Conservation (phyloP, 495 filamentous ascomycete genomes). For the Penicillium ucsense region DNA sequence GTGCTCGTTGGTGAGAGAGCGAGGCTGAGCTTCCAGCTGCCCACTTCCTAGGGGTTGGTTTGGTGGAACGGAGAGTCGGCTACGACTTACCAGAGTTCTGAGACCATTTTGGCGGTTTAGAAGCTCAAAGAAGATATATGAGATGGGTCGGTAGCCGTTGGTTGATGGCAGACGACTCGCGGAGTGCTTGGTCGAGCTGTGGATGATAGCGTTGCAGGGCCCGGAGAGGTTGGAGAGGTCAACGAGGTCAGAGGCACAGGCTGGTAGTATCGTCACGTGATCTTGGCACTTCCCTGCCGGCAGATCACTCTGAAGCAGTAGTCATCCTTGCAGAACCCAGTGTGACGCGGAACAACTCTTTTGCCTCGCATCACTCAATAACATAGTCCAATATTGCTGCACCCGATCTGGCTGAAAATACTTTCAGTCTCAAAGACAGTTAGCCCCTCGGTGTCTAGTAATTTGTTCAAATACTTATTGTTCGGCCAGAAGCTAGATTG, state of each 20-base stretch:
- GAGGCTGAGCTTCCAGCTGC: slow-evolving; percentile 19
- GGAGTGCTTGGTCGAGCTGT: slow-evolving; percentile 15
- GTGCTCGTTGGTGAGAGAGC: slow-evolving; percentile 4
- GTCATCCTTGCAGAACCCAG: too few species aligned
- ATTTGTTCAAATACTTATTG: too few species aligned
- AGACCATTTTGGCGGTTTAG: slow-evolving; percentile 42
- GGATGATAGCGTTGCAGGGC: slow-evolving; percentile 20
- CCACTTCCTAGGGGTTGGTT: slow-evolving; percentile 11
- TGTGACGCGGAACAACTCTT: too few species aligned
- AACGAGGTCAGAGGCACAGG: slow-evolving; percentile 35
- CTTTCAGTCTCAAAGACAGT: too few species aligned
- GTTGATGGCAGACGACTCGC: slow-evolving; percentile 13
- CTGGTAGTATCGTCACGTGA: slow-evolving; percentile 27
- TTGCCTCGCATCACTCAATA: too few species aligned
- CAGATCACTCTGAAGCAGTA: background rate
- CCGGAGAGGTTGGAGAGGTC: slow-evolving; percentile 24
- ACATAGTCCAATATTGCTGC: too few species aligned
- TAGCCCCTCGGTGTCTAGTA: too few species aligned
- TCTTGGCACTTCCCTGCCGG: slow-evolving; percentile 20
- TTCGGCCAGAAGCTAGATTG: too few species aligned
- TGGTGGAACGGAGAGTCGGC: slow-evolving; percentile 22
- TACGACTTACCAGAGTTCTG: slow-evolving; percentile 56
- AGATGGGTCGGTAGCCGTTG: slow-evolving; percentile 8
- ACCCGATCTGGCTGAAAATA: too few species aligned
- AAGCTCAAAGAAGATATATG: slow-evolving; percentile 5